phyloP scores from a whole-genome alignment of 495 filamentous ascomycete species.

The Penicillium odoratum region DNA sequence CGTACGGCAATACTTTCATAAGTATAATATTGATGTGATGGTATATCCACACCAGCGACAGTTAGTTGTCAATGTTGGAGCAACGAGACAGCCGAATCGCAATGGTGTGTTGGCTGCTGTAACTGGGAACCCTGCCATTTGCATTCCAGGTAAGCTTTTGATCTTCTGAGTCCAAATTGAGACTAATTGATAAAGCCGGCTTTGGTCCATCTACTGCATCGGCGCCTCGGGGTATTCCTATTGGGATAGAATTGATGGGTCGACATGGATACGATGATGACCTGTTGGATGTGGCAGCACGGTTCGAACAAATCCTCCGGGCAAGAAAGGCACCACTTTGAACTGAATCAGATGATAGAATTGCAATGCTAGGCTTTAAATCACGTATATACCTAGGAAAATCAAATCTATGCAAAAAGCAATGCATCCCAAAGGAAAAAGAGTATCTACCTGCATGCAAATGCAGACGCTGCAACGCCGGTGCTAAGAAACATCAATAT shows the following conservation, averaged over 20 bases:
- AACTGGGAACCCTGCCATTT: constrained; percentile 63
- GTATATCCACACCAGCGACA: constrained; percentile 69
- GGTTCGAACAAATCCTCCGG: constrained; percentile 40
- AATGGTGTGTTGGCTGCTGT: constrained; percentile 67
- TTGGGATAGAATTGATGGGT: constrained; percentile 67
- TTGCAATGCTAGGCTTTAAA: neutral
- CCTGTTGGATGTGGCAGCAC: constrained; percentile 52
- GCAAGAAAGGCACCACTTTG: constrained; percentile 47
- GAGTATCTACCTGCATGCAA: constrained; percentile 6
- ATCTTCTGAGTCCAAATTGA: neutral
- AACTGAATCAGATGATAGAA: neutral
- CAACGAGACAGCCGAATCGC: constrained; percentile 53
- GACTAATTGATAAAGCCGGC: constrained; percentile 31
- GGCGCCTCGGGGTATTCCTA: constrained; percentile 57
- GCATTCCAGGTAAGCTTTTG: constrained; percentile 46
- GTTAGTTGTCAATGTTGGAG: constrained; percentile 58
- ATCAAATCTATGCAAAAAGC: neutral
- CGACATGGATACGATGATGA: constrained; percentile 50
- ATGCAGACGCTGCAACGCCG: constrained; percentile 13
- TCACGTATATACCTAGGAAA: neutral
- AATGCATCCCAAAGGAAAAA: neutral
- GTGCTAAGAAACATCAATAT: constrained; percentile 6
- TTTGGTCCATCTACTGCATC: constrained; percentile 43
- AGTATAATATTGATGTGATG: constrained; percentile 53
- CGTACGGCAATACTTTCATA: constrained; percentile 47